These are phyloP conservation scores for Fusarium euwallaceae DNA, from an alignment of 2,329 filamentous ascomycete species.

Conservation along the genomic window DNA sequence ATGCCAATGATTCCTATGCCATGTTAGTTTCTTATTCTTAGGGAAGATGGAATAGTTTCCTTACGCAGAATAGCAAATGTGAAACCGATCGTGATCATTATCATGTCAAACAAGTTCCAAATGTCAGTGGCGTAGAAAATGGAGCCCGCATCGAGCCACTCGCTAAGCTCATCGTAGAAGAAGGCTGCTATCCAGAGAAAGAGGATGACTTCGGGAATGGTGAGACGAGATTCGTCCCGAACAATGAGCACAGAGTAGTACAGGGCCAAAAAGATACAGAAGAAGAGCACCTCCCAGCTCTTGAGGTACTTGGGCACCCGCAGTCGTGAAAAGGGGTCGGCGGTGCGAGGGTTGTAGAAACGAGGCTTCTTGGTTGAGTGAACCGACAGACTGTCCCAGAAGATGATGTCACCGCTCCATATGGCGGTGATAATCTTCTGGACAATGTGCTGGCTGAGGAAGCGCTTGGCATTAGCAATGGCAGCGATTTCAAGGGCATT, in stretches of 20 bases:
- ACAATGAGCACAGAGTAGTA: slow-evolving; percentile 91
- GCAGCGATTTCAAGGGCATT: slow-evolving; percentile 91
- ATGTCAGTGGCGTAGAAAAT: slow-evolving; percentile 88
- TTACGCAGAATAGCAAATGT: slow-evolving; percentile 79
- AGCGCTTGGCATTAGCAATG: slow-evolving; percentile 85
- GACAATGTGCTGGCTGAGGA: slow-evolving; percentile 82
- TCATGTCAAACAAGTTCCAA: slow-evolving; percentile 81
- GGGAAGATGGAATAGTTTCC: slow-evolving; percentile 44
- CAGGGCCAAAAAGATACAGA: slow-evolving; percentile 79
- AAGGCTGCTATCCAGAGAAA: slow-evolving; percentile 91
- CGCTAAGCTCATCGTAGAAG: slow-evolving; percentile 87
- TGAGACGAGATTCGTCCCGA: slow-evolving; percentile 75
- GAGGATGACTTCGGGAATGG: slow-evolving; percentile 76
- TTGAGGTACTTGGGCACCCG: slow-evolving; percentile 88
- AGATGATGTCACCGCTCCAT: slow-evolving; percentile 88
- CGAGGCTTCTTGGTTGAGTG: slow-evolving; percentile 81
- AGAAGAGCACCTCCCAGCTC: slow-evolving; percentile 86
- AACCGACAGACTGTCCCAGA: slow-evolving; percentile 84
- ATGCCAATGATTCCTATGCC: slow-evolving; percentile 50
- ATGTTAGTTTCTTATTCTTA: slow-evolving; percentile 9
- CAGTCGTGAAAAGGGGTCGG: slow-evolving; percentile 81
- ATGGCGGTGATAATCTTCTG: slow-evolving; percentile 88
- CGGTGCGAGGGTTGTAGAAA: slow-evolving; percentile 76
- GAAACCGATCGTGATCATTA: slow-evolving; percentile 80
- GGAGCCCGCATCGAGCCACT: slow-evolving; percentile 87